Evolutionary conservation across 768 basidiomycete genomes (phyloP), one percentile per base, ranked within the genome.

Genomic region (Termitomyces sp.): DNA sequence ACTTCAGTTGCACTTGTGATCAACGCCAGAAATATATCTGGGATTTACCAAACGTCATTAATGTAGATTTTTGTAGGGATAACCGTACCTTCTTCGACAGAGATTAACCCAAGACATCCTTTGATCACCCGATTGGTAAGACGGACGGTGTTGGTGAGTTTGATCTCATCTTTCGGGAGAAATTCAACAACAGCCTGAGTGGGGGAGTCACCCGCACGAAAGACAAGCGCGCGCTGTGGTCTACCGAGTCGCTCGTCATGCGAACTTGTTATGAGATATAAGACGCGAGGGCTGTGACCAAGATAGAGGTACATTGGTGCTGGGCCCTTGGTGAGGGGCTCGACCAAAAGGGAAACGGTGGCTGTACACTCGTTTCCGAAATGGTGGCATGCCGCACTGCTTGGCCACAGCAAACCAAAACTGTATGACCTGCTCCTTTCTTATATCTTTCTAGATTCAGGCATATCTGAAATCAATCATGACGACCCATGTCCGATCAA

Each of bases 181-280:
- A 95, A 93, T 70, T 96, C 94, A 22, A 96, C 92, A 40, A 95
- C 81, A 42, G 89, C 89, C 65, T 91, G 89, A 9, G 81, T 68
- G 51, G 68, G 66, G 15, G 68, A 63, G 54, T 78, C 73, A 20
- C 85, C 83, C 22, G 82, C 78, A 45, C 89, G 87, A 68, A 94
- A 91, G 45, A 88, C 79, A 33, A 94, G 81, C 13, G 79, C 88
- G 59, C 80, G 75, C 32, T 69, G 70, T 18, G 89, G 87, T 50
- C 77, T 73, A 16, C 84, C 88, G 41, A 75, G 68, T 53, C 70
- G 74, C 64, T 88, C 86, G 54, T 89, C 86, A 50, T 85, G 83
- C 38, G 80, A 72, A 63, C 81, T 82, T 23, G 89, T 89, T 52
- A 86, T 79, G 18, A 94, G 82, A 64, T 86, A 88, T 38, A 94